phyloP scores from a whole-genome alignment of 2,329 filamentous ascomycete species.

The Sclerotinia borealis region DNA sequence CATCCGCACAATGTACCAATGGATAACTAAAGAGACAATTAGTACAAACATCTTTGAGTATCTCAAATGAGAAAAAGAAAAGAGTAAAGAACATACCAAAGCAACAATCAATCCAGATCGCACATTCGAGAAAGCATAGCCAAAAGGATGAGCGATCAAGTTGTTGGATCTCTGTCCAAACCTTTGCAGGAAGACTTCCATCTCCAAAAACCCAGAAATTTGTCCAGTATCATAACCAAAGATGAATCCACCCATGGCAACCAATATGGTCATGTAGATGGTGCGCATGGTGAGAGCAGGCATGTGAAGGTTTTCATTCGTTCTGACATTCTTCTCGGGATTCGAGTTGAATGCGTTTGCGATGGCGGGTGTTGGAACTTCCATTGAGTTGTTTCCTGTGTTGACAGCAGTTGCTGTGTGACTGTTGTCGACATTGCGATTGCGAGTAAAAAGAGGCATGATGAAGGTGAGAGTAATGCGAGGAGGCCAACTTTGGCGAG shows the following conservation, averaged over 20 bases:
- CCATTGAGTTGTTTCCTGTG: neutral
- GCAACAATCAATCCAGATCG: conserved; percentile 59
- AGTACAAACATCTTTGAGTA: neutral
- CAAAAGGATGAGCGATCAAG: conserved; percentile 23
- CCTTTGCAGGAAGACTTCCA: conserved; percentile 49
- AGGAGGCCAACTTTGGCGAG: neutral
- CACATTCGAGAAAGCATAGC: conserved; percentile 47
- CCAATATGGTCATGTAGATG: conserved; percentile 17
- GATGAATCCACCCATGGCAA: conserved; percentile 34
- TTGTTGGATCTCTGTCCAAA: conserved; percentile 40
- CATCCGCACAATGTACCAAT: conserved; percentile 74
- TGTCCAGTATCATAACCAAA: conserved; percentile 34
- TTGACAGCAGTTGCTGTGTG: neutral
- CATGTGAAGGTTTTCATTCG: neutral
- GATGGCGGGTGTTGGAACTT: neutral
- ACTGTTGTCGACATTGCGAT: neutral
- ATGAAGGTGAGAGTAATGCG: neutral
- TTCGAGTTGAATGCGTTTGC: neutral
- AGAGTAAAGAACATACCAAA: conserved; percentile 33
- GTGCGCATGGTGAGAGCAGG: conserved; percentile 15
- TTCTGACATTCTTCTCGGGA: neutral
- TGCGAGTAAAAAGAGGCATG: neutral
- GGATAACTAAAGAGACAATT: conserved; percentile 47
- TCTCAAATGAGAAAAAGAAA: neutral
- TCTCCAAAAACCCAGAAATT: conserved; percentile 53